A percentile compares a stretch with the other conserved stretches of the same genome.
Evolutionary conservation across 2,329 filamentous ascomycete species (phyloP).

Genomic region (Botrytis porri): DNA sequence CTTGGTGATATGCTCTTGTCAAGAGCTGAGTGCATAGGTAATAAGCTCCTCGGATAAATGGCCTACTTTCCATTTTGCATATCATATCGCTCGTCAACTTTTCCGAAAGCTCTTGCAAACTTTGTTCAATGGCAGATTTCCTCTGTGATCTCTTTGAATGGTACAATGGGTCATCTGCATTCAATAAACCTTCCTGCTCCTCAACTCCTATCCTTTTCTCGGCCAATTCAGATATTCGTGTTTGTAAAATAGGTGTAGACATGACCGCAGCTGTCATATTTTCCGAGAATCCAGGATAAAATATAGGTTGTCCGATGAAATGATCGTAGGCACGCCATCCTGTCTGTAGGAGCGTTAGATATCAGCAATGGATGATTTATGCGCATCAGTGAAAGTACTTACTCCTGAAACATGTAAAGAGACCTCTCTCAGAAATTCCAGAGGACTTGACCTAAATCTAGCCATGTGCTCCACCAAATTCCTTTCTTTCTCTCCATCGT

Average conservation of each 20-base stretch:
- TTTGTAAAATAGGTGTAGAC: conserved; percentile 69
- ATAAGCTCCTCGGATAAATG: conserved; percentile 88
- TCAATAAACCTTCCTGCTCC: conserved; percentile 68
- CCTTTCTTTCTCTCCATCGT: conserved; percentile 59
- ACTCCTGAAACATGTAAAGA: conserved; percentile 83
- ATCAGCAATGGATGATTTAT: neutral
- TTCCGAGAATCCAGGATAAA: conserved; percentile 88
- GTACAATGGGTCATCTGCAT: conserved; percentile 54
- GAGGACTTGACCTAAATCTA: conserved; percentile 71
- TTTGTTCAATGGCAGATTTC: conserved; percentile 64
- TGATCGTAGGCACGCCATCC: conserved; percentile 95
- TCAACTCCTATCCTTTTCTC: conserved; percentile 72
- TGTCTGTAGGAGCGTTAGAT: conserved; percentile 41
- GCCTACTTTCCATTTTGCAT: conserved; percentile 95
- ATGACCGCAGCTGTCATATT: conserved; percentile 80
- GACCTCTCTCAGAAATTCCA: conserved; percentile 86
- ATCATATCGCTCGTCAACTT: conserved; percentile 94
- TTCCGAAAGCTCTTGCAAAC: conserved; percentile 77
- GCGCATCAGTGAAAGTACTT: neutral
- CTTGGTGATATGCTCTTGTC: conserved; percentile 92
- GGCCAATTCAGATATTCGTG: conserved; percentile 74
- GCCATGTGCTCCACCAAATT: conserved; percentile 79
- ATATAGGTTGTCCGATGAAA: conserved; percentile 86
- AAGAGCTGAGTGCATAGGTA: conserved; percentile 85
- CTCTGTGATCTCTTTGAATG: conserved; percentile 51